A percentile compares a stretch with the other conserved stretches of the same genome.
Conservation (phyloP, 805 yeast species). For the Dipodascus geniculatus region DNA sequence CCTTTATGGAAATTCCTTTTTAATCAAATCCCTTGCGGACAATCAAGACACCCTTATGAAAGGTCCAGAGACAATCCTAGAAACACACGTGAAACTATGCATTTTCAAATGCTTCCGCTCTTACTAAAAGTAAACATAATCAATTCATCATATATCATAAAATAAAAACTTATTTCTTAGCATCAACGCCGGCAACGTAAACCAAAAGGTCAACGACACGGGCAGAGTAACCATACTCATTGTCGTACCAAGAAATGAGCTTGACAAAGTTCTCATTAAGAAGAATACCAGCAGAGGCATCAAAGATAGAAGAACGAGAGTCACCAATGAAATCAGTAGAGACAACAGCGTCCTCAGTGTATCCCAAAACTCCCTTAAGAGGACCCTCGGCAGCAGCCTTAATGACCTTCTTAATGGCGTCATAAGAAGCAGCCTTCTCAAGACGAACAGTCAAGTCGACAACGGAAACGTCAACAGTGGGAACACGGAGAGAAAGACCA, state of each 20-base stretch:
- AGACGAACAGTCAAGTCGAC: constrained; percentile 85
- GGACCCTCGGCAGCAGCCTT: constrained; percentile 68
- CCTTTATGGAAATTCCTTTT: no score
- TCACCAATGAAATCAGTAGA: constrained; percentile 83
- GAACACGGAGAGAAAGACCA: constrained; percentile 89
- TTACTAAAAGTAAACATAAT: background rate
- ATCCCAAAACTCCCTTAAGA: constrained; percentile 74
- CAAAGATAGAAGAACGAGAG: constrained; percentile 77
- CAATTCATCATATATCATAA: background rate
- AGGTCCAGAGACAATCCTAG: no score
- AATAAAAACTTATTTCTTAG: background rate
- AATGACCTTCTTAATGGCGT: constrained; percentile 65
- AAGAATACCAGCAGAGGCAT: constrained; percentile 82
- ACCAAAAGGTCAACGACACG: constrained; percentile 87
- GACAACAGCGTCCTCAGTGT: constrained; percentile 88
- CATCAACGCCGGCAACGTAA: constrained; percentile 55
- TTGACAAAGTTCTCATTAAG: constrained; percentile 82
- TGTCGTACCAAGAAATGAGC: constrained; percentile 90
- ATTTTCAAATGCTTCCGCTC: no score
- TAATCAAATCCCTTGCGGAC: no score
- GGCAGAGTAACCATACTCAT: constrained; percentile 92
- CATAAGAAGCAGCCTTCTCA: constrained; percentile 66
- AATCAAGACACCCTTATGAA: no score
- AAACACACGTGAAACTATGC: no score
- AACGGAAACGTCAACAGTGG: constrained; percentile 87